Evolutionary conservation across 768 basidiomycete species (phyloP).

Genomic region (Butyriboletus loyo): DNA sequence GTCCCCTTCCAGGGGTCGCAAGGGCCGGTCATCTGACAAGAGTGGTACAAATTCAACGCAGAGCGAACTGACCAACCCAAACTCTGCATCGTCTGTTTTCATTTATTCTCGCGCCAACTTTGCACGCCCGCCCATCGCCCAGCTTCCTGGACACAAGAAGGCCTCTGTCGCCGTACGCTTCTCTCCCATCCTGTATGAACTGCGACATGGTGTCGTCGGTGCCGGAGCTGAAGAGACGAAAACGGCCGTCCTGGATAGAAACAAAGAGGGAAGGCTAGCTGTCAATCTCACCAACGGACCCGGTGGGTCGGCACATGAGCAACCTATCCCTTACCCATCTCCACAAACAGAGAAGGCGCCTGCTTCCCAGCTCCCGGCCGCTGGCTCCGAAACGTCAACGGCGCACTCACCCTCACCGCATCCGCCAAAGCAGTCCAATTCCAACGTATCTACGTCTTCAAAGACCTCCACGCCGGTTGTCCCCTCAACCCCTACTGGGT

Average conservation of each 20-base stretch:
- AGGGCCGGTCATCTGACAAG: slow-evolving; percentile 45
- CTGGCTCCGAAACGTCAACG: slow-evolving; percentile 6
- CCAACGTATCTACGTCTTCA: slow-evolving; percentile 16
- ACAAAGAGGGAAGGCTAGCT: slow-evolving; percentile 56
- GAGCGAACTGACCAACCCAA: slow-evolving; percentile 31
- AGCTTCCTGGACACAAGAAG: slow-evolving; percentile 94
- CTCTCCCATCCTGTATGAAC: slow-evolving; percentile 88
- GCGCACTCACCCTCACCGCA: slow-evolving; percentile 11
- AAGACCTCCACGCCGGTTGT: slow-evolving; percentile 29
- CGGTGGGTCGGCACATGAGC: slow-evolving; percentile 10
- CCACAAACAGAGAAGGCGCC: slow-evolving; percentile 19
- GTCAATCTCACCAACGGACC: slow-evolving; percentile 55
- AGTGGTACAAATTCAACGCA: slow-evolving; percentile 26
- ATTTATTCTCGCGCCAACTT: slow-evolving; percentile 97
- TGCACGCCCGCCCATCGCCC: slow-evolving; percentile 87
- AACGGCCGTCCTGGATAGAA: slow-evolving; percentile 64
- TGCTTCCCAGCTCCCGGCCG: neutral
- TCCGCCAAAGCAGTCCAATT: slow-evolving; percentile 13
- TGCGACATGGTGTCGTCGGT: slow-evolving; percentile 58
- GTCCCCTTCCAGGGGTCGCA: slow-evolving; percentile 57
- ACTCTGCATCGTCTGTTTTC: slow-evolving; percentile 70
- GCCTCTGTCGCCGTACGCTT: slow-evolving; percentile 92
- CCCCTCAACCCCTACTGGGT: slow-evolving; percentile 47
- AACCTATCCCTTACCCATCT: slow-evolving; percentile 4
- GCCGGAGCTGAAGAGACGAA: slow-evolving; percentile 41